These are phyloP conservation scores for Citrus hindsii DNA, from an alignment of 345 rosid genomes.

Conservation along the genomic window DNA sequence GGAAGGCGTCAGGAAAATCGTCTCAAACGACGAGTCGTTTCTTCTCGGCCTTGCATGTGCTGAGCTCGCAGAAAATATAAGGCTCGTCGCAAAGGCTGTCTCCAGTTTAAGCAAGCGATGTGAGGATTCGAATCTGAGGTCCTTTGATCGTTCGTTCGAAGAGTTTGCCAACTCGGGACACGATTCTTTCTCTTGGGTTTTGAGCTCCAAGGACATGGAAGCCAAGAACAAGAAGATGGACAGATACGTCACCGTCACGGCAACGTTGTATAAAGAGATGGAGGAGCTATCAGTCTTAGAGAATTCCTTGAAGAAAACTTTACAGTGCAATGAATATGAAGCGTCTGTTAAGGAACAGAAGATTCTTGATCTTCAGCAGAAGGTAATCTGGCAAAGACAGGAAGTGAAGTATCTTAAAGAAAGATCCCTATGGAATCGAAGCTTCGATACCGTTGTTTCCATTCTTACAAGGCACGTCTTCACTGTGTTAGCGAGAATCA, in stretches of 20 bases:
- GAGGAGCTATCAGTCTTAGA: constrained; percentile 70
- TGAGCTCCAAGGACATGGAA: constrained; percentile 65
- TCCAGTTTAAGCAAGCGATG: constrained; percentile 61
- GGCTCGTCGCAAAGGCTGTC: constrained; percentile 52
- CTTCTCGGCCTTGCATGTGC: constrained; percentile 84
- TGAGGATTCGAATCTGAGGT: constrained; percentile 36
- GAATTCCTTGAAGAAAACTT: constrained; percentile 43
- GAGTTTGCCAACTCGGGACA: constrained; percentile 68
- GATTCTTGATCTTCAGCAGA: constrained; percentile 63
- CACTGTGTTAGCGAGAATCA: constrained; percentile 68
- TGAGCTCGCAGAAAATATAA: constrained; percentile 63
- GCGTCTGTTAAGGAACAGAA: constrained; percentile 41
- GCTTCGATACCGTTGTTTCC: constrained; percentile 62
- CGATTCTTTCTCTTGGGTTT: constrained; percentile 60
- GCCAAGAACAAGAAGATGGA: constrained; percentile 68
- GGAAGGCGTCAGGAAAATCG: constrained; percentile 78
- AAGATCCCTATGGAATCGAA: constrained; percentile 80
- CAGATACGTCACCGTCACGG: constrained; percentile 61
- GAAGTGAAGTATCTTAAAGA: constrained; percentile 77
- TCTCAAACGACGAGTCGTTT: constrained; percentile 76
- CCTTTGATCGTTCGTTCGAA: constrained; percentile 47
- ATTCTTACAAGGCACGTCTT: constrained; percentile 61
- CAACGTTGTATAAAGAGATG: constrained; percentile 67
- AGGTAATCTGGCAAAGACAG: constrained; percentile 61
- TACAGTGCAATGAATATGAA: constrained; percentile 29